phyloP scores from a whole-genome alignment of 208 protist species.

The Wallacemonas sp. region DNA sequence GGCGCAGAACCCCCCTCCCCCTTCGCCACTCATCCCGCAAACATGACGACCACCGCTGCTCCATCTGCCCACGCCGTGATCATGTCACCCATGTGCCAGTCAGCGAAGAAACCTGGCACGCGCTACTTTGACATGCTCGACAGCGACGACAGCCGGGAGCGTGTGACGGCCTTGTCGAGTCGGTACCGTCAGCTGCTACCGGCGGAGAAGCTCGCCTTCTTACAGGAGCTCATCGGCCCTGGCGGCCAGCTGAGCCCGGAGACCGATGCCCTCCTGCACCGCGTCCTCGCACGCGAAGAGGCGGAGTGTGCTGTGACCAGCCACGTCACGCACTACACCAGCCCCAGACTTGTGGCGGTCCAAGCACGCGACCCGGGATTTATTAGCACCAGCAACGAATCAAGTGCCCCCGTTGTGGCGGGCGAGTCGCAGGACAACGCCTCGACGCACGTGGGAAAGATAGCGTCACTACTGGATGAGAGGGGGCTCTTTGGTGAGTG shows the following conservation, averaged over 20 bases:
- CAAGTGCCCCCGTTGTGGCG: neutral
- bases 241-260: neutral
- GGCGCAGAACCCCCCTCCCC: no score
- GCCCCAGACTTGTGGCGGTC: conserved; percentile 39
- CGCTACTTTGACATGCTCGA: conserved; percentile 60
- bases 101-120: neutral
- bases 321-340: conserved; percentile 23
- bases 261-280: neutral
- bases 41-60: neutral
- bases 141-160: conserved; percentile 43
- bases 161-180: conserved; percentile 45
- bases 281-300: conserved; percentile 22
- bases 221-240: conserved; percentile 38
- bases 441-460: conserved; percentile 21
- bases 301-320: conserved; percentile 6
- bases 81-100: neutral
- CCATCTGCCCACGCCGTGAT: neutral
- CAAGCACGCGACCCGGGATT: conserved; percentile 47
- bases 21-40: no score
- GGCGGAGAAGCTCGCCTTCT: conserved; percentile 47
- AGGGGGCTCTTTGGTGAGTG: conserved; percentile 17
- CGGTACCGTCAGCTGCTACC: conserved; percentile 42
- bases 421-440: conserved; percentile 1
- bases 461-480: conserved; percentile 10
- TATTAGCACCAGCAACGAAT: conserved; percentile 16